Evolutionary conservation across 306 rosid species (phyloP).

Genomic region (Cajanus cajan): DNA sequence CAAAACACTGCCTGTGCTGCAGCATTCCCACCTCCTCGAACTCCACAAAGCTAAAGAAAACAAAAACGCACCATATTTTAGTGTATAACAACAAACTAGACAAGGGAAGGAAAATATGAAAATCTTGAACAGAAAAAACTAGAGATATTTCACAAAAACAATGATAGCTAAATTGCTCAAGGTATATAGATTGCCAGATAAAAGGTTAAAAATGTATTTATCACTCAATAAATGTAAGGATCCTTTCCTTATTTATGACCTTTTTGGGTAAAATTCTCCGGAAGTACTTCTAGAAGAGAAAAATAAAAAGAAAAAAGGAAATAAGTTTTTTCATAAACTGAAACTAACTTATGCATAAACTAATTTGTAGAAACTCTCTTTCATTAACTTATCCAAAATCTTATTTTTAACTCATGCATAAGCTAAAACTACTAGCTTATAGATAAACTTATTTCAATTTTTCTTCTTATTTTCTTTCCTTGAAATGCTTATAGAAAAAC

Average conservation of each 20-base stretch:
- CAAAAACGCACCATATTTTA: not conserved
- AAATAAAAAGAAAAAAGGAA: no score
- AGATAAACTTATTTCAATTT: no score
- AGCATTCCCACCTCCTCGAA: slow-evolving; percentile 91
- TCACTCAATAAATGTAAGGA: not conserved
- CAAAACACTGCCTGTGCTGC: slow-evolving; percentile 86
- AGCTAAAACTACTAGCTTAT: no score
- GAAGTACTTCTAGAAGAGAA: no score
- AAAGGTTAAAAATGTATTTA: not conserved
- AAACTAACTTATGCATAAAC: no score
- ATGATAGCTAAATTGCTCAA: not conserved
- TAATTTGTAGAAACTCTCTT: no score
- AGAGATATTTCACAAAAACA: not conserved
- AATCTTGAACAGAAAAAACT: not conserved
- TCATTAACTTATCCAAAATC: no score
- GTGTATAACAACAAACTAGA: not conserved
- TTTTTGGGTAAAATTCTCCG: no score
- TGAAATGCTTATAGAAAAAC: no score
- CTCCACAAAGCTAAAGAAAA: slow-evolving; percentile 76
- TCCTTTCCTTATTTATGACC: not conserved
- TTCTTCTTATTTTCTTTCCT: no score
- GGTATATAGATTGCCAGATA: not conserved
- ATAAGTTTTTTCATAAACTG: no score
- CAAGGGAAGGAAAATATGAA: not conserved
- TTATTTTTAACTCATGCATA: no score